Percentiles rank a stretch among this genome's conserved stretches.
Evolutionary conservation across 495 filamentous ascomycete species (phyloP).

Genomic region (Sordaria brevicollis): DNA sequence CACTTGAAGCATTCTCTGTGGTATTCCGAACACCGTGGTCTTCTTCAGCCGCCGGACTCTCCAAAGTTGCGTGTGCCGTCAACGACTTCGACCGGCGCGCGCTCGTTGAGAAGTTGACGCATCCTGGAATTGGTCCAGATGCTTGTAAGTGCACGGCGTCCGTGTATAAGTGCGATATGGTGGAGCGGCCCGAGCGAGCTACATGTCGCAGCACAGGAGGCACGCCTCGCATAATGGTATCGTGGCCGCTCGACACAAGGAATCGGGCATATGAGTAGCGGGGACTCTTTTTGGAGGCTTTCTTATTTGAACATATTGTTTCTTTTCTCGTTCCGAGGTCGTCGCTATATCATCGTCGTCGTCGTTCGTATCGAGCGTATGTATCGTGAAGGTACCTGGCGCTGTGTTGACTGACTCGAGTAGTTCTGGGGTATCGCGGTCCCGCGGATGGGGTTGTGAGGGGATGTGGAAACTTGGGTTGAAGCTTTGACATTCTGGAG

Average conservation of each 20-base stretch:
- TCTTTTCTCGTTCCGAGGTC: not conserved
- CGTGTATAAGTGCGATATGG: not conserved
- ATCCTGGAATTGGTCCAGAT: not conserved
- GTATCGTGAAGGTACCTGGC: not conserved
- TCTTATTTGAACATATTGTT: not conserved
- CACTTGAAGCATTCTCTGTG: not conserved
- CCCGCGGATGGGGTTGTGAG: not conserved
- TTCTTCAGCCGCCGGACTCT: not conserved
- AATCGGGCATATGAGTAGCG: constrained; percentile 1
- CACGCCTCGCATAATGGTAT: constrained; percentile 10
- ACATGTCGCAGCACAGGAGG: constrained; percentile 2
- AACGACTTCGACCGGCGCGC: not conserved
- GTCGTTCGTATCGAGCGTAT: not conserved
- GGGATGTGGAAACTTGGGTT: not conserved
- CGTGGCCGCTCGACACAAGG: not conserved
- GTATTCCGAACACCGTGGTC: not conserved
- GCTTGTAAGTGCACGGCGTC: not conserved
- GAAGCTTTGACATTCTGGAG: not conserved
- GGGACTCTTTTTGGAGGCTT: not conserved
- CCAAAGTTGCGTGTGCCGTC: not conserved
- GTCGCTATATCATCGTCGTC: not conserved
- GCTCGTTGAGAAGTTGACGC: not conserved
- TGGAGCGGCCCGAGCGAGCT: not conserved
- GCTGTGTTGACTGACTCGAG: not conserved
- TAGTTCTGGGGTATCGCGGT: not conserved